A percentile compares a stretch with the other conserved stretches of the same genome.
These are phyloP conservation scores for Ziziphus jujuba DNA, from an alignment of 306 rosid species.

Conservation along the genomic window DNA sequence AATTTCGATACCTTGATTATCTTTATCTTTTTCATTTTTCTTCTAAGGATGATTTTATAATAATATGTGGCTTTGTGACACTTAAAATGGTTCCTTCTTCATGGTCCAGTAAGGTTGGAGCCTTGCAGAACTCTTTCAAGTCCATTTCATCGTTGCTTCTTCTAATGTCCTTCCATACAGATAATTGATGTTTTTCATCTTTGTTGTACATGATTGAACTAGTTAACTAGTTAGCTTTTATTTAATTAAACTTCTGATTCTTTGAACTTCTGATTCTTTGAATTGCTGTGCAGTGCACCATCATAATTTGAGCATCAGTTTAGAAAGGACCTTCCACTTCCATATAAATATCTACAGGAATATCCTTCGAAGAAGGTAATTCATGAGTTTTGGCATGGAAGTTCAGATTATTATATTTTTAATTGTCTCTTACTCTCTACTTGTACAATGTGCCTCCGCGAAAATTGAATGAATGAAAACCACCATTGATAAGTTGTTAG, in stretches of 20 bases:
- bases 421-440: too few relatives aligned
- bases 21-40: too few relatives aligned
- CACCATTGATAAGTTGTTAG: not conserved
- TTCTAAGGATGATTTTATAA: too few relatives aligned
- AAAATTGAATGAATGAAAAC: conserved; percentile 2
- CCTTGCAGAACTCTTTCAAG: conserved; percentile 62
- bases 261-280: too few relatives aligned
- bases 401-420: not conserved
- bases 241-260: too few relatives aligned
- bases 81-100: conserved; percentile 25
- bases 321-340: conserved; percentile 53
- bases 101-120: conserved; percentile 89
- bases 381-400: conserved; percentile 5
- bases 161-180: conserved; percentile 86
- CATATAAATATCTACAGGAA: conserved; percentile 55
- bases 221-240: conserved; percentile 2
- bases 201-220: conserved; percentile 15
- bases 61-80: not conserved
- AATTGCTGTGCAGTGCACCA: conserved; percentile 59
- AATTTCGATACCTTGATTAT: too few relatives aligned
- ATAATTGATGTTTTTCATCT: conserved; percentile 28
- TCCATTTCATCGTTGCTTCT: conserved; percentile 74
- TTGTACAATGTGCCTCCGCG: too few relatives aligned
- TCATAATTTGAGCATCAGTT: conserved; percentile 74
- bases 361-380: conserved; percentile 69